phyloP scores from a whole-genome alignment of 2,329 filamentous ascomycete genomes.

The Sordariomycetes sp. region DNA sequence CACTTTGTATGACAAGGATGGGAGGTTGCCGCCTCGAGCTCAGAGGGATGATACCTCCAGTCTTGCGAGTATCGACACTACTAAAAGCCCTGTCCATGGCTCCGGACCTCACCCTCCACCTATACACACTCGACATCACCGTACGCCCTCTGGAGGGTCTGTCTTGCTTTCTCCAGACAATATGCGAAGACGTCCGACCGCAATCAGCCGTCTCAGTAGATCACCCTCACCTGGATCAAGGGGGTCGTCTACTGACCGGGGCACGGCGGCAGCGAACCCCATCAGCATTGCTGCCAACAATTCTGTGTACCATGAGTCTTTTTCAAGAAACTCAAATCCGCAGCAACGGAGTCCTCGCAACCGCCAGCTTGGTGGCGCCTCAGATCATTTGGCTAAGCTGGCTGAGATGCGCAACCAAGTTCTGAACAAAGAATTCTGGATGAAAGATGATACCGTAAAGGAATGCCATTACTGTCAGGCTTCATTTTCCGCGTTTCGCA shows the following conservation, averaged over 20 bases:
- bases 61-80: conserved; percentile 31
- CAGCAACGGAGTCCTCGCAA: conserved; percentile 35
- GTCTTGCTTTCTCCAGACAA: conserved; percentile 27
- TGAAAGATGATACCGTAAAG: conserved; percentile 97
- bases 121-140: conserved; percentile 23
- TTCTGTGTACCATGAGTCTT: conserved; percentile 48
- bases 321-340: conserved; percentile 34
- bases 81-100: conserved; percentile 32
- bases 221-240: conserved; percentile 40
- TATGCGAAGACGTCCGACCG: conserved; percentile 33
- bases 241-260: conserved; percentile 49
- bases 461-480: conserved; percentile 92
- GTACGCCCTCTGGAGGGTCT: conserved; percentile 22
- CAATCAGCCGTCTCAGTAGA: conserved; percentile 46
- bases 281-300: conserved; percentile 51
- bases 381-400: conserved; percentile 50
- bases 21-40: conserved; percentile 21
- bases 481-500: conserved; percentile 83
- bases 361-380: conserved; percentile 45
- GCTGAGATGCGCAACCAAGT: conserved; percentile 77
- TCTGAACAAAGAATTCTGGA: conserved; percentile 94
- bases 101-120: conserved; percentile 19
- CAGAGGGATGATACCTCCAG: conserved; percentile 34
- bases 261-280: conserved; percentile 46
- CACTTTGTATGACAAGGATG: conserved; percentile 29